Conservation (phyloP, 306 rosid genomes). For the Vigna reflexopilosa region DNA sequence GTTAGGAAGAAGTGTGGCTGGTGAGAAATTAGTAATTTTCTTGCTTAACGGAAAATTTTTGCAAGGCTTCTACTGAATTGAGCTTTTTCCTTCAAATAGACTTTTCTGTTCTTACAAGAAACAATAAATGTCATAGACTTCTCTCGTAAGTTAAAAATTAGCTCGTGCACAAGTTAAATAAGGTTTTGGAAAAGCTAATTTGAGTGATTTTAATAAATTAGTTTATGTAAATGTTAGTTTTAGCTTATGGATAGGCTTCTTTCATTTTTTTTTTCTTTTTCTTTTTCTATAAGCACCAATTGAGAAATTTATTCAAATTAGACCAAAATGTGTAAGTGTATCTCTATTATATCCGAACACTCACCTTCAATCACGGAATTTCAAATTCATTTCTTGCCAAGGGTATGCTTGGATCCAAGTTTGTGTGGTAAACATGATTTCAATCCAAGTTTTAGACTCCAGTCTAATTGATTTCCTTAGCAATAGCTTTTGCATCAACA, state of each 20-base stretch:
- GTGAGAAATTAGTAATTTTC: slow-evolving; percentile 13
- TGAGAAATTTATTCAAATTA: background rate
- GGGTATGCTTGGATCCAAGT: background rate
- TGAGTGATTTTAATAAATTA: background rate
- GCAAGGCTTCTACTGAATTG: slow-evolving; percentile 10
- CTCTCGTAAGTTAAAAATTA: too few relatives aligned
- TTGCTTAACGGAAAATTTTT: background rate
- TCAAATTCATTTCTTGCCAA: background rate
- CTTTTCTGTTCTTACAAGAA: background rate
- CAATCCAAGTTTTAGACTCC: background rate
- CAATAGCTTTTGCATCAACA: background rate
- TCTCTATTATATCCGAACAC: background rate
- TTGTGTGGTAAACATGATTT: background rate
- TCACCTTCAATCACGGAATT: background rate
- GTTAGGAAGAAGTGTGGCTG: background rate
- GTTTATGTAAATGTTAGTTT: background rate
- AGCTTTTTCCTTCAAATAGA: background rate
- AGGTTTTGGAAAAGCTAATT: background rate
- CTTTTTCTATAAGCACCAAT: background rate
- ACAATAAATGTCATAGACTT: background rate
- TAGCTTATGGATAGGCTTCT: background rate
- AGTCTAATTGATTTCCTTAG: background rate
- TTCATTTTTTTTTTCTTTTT: background rate
- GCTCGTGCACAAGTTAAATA: background rate
- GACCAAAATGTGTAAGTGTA: background rate